Conservation (phyloP, 805 yeast genomes). For the Suhomyces sp. region DNA sequence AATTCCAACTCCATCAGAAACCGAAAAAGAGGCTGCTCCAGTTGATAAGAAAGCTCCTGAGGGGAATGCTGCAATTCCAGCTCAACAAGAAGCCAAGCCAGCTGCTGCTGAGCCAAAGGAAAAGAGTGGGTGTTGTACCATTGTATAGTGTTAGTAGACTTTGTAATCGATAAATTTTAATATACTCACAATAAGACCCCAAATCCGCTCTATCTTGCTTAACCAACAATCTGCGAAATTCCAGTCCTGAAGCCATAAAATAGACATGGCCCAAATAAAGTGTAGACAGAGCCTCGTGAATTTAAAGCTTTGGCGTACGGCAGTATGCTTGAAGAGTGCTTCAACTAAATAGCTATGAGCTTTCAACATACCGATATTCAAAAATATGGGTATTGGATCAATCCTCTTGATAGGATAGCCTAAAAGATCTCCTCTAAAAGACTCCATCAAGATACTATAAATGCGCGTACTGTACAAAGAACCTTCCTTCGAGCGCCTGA, state of each 20-base stretch:
- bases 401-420: constrained; percentile 8
- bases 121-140: constrained; percentile 12
- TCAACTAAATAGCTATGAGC: not conserved
- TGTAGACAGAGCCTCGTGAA: not conserved
- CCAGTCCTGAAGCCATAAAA: not conserved
- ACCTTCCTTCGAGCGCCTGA: not conserved
- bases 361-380: constrained; percentile 5
- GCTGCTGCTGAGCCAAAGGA: constrained; percentile 4
- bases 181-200: constrained; percentile 4
- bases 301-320: not conserved
- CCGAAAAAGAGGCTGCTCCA: not conserved
- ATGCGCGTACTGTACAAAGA: not conserved
- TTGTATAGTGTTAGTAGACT: constrained; percentile 7
- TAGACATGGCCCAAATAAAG: not conserved
- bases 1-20: not conserved
- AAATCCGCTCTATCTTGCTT: constrained; percentile 3
- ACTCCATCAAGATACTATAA: not conserved
- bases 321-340: not conserved
- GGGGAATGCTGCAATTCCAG: not conserved
- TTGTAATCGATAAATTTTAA: not conserved
- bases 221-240: not conserved
- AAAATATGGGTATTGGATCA: constrained; percentile 5
- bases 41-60: not conserved
- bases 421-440: not conserved
- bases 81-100: constrained; percentile 7